phyloP scores from a whole-genome alignment of 2,329 filamentous ascomycete species.

The Ascochyta rabiei region DNA sequence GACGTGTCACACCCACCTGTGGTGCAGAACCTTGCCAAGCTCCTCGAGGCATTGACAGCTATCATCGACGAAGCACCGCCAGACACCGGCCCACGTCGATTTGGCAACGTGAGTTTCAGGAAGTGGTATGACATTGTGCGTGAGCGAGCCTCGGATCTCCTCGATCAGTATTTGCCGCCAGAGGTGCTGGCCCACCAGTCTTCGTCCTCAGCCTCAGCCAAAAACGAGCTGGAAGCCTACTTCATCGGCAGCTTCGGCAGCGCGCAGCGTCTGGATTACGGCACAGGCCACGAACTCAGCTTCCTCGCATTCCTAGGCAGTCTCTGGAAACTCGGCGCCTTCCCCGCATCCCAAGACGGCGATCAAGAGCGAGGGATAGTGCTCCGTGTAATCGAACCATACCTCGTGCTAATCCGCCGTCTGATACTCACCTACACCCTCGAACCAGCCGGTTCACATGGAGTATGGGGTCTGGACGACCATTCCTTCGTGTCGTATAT shows the following conservation, averaged over 20 bases:
- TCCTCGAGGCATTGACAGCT: constrained; percentile 68
- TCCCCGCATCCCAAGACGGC: constrained; percentile 62
- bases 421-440: constrained; percentile 91
- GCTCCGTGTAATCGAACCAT: constrained; percentile 82
- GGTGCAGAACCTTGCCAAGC: constrained; percentile 67
- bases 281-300: constrained; percentile 93
- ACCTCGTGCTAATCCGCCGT: constrained; percentile 77
- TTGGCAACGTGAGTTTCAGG: constrained; percentile 90
- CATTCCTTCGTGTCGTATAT: constrained; percentile 95
- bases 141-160: constrained; percentile 61
- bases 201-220: constrained; percentile 52
- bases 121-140: constrained; percentile 78
- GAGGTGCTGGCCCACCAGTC: constrained; percentile 51
- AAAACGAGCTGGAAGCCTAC: constrained; percentile 76
- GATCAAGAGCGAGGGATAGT: constrained; percentile 79
- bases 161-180: constrained; percentile 62
- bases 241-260: constrained; percentile 88
- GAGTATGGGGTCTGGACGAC: constrained; percentile 98
- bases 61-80: constrained; percentile 82
- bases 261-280: constrained; percentile 87
- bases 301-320: constrained; percentile 90
- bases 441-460: constrained; percentile 93
- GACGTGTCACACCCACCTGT: constrained; percentile 59
- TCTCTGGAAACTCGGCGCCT: constrained; percentile 88
- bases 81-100: constrained; percentile 82